These are phyloP conservation scores for Breynia disticha DNA, from an alignment of 441 rosid genomes.

Conservation along the genomic window DNA sequence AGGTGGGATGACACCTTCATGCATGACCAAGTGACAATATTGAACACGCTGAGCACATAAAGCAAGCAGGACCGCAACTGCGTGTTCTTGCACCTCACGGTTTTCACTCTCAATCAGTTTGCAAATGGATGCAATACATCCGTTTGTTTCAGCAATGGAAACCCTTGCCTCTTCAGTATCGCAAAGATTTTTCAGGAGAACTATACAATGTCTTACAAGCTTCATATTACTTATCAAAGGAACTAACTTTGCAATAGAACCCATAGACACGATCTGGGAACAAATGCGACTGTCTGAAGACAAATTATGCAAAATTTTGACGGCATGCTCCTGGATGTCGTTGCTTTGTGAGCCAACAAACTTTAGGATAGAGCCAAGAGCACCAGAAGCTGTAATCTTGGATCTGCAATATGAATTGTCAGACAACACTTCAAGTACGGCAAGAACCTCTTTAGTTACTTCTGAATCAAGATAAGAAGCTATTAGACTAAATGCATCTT, in stretches of 20 bases:
- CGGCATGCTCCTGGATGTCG: constrained; percentile 42
- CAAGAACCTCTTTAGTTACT: constrained; percentile 41
- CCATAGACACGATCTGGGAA: constrained; percentile 35
- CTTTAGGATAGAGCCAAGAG: constrained; percentile 36
- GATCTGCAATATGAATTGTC: constrained; percentile 23
- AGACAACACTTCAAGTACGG: constrained; percentile 45
- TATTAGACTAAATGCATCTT: constrained; percentile 37
- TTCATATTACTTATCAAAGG: constrained; percentile 32
- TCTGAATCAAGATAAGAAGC: constrained; percentile 45
- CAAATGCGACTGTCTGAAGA: constrained; percentile 37
- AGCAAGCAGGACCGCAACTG: constrained; percentile 49
- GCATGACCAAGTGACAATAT: constrained; percentile 63
- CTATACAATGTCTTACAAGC: constrained; percentile 36
- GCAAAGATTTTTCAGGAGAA: constrained; percentile 47
- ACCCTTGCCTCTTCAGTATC: constrained; percentile 42
- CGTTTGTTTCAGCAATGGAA: constrained; percentile 45
- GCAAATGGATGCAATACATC: constrained; percentile 50
- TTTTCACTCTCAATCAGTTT: constrained; percentile 44
- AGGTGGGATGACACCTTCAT: constrained; percentile 49
- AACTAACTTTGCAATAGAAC: constrained; percentile 47
- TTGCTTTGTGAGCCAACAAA: constrained; percentile 32
- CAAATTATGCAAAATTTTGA: constrained; percentile 46
- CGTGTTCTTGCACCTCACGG: constrained; percentile 60
- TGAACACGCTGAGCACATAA: constrained; percentile 55
- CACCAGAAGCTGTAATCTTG: constrained; percentile 43